Evolutionary conservation across 768 basidiomycete species (phyloP), one percentile per base, ranked within the genome.

Genomic region (Chalciporus piperatus): DNA sequence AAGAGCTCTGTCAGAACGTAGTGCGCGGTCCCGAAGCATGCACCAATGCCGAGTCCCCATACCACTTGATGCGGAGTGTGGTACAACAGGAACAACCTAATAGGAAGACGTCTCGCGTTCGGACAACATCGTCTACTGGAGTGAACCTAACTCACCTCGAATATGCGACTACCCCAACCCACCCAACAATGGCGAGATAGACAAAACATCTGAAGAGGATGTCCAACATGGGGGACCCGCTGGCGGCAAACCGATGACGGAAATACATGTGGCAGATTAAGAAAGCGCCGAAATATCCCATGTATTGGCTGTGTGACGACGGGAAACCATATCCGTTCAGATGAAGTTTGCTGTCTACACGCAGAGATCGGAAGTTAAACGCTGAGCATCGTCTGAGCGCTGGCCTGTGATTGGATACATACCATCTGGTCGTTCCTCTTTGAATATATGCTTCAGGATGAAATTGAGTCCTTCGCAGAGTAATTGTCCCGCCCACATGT

Each of bases 251-350:
- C 3, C 77, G 76, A 59, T 92, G 89, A 32, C 82, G 80, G 56
- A 82, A 84, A 56, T 78, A 79, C 44, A 92, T 62, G 69, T 93
- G 91, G 61, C 85, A 82, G 39, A 84, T 62, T 40, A 92, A 66
- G 67, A 92, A 93, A 0, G 88, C 75, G 6, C 85, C 76, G 57
- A 93, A 92, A 69, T 88, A 93, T 14, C 83, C 91, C 91, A 93
- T 92, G 65, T 85, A 91, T 68, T 93, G 91, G 67, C 88, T 89
- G 62, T 93, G 91, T 13, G 89, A 91, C 1, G 90, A 92, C 0
- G 91, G 91, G 59, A 92, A 92, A 7, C 89, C 91, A 62, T 91
- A 92, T 13, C 90, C 90, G 48, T 78, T 78, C 17, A 69, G 48
- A 20, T 64, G 59, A 20, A 65, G 13, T n/a, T 43, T 17, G 19